Evolutionary conservation across 2,329 filamentous ascomycete species (phyloP).

Genomic region (Coniochaeta sp.): DNA sequence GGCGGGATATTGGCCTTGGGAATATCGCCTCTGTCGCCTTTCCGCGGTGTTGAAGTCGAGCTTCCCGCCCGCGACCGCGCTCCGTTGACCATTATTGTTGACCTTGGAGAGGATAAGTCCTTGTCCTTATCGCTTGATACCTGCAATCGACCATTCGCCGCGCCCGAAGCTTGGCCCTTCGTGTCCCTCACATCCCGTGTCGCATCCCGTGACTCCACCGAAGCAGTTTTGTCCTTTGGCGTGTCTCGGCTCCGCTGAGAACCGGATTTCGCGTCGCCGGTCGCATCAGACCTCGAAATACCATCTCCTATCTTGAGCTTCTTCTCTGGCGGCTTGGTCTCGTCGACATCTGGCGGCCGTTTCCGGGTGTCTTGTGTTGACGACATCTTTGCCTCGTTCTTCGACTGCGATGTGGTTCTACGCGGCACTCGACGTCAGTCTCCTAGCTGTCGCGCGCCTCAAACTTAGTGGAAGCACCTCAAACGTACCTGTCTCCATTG

Average conservation of each 20-base stretch:
- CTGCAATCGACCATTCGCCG: conserved; percentile 1
- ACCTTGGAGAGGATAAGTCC: conserved; percentile 11
- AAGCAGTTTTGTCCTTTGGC: conserved; percentile 5
- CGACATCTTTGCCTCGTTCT: not conserved
- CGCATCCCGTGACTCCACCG: conserved; percentile 9
- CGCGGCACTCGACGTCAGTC: conserved; percentile 10
- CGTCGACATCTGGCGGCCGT: conserved; percentile 35
- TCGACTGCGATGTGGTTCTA: conserved; percentile 20
- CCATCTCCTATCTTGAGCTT: conserved; percentile 31
- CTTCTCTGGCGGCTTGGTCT: conserved; percentile 36
- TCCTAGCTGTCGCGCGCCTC: not conserved
- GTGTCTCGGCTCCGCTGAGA: conserved; percentile 9
- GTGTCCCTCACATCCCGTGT: conserved; percentile 10
- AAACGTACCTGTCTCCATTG: conserved; percentile 22
- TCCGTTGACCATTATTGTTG: conserved; percentile 18
- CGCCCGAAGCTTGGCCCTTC: not conserved
- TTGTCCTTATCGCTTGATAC: conserved; percentile 7
- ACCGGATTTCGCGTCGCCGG: conserved; percentile 8
- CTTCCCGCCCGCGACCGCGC: conserved; percentile 14
- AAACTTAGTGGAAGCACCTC: not conserved
- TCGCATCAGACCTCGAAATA: not conserved
- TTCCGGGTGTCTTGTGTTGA: conserved; percentile 38
- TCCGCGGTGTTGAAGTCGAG: conserved; percentile 14
- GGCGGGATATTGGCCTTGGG: not conserved
- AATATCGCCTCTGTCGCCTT: not conserved